Conservation (phyloP, 179 eudicot genomes). For the Monotropa hypopitys region DNA sequence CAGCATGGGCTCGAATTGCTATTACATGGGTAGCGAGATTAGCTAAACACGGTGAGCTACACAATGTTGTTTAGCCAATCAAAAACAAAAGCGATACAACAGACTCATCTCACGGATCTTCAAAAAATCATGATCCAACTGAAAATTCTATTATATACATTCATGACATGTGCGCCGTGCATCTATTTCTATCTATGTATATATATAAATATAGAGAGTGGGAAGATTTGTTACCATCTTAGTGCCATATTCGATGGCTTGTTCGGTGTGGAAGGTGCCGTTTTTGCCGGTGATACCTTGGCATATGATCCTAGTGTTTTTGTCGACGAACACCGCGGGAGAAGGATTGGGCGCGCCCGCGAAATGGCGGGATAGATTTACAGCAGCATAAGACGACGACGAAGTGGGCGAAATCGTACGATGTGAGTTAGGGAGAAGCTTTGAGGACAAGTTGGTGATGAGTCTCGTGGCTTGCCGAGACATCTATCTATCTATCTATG, state of each 20-base stretch:
- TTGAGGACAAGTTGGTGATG: constrained; percentile 28
- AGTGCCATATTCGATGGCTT: constrained; percentile 95
- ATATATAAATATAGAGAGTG: too few species aligned
- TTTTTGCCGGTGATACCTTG: constrained; percentile 97
- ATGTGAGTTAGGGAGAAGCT: constrained; percentile 15
- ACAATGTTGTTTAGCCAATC: not conserved
- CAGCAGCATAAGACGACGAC: constrained; percentile 1
- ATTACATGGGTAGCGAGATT: not conserved
- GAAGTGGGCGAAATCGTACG: constrained; percentile 9
- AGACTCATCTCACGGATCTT: not conserved
- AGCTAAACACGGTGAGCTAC: not conserved
- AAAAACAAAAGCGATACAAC: not conserved
- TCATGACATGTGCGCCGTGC: too few species aligned
- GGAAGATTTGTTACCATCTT: constrained; percentile 58
- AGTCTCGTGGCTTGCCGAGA: constrained; percentile 53
- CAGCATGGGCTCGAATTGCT: not conserved
- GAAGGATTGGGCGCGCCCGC: constrained; percentile 43
- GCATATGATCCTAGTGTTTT: constrained; percentile 84
- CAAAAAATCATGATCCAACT: not conserved
- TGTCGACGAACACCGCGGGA: constrained; percentile 87
- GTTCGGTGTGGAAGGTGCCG: constrained; percentile 96
- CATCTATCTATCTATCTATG: constrained; percentile 20
- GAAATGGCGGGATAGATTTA: constrained; percentile 22
- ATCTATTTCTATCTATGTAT: too few species aligned
- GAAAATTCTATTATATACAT: not conserved